Conservation (phyloP, 371 early-diverging fungal genomes). For the Syncephalastrum racemosum region DNA sequence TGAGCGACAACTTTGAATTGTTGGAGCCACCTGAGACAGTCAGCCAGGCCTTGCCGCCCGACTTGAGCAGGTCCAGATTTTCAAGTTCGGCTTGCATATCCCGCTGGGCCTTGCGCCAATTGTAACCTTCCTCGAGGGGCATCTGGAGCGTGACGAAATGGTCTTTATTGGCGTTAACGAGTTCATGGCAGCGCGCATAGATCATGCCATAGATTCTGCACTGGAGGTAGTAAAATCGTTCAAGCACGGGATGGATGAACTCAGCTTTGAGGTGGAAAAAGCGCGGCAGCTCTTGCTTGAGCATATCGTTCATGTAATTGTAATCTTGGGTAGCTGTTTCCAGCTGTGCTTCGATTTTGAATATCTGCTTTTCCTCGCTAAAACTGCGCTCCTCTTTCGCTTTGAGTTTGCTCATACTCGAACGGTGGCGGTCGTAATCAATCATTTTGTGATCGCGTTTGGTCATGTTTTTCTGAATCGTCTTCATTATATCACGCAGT, state of each 20-base stretch:
- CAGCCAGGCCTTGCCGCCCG: conserved; percentile 47
- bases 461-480: conserved; percentile 69
- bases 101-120: conserved; percentile 31
- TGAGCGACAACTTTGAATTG: conserved; percentile 36
- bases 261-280: conserved; percentile 57
- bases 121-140: conserved; percentile 33
- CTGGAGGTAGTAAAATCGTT: conserved; percentile 70
- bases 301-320: conserved; percentile 63
- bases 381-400: conserved; percentile 66
- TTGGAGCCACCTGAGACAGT: conserved; percentile 34
- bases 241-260: conserved; percentile 77
- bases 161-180: conserved; percentile 39
- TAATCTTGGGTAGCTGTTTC: conserved; percentile 78
- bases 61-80: conserved; percentile 36
- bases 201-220: conserved; percentile 61
- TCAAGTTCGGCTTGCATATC: conserved; percentile 36
- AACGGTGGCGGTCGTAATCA: conserved; percentile 81
- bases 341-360: conserved; percentile 56
- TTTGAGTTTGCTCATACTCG: conserved; percentile 62
- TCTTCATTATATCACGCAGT: conserved; percentile 63
- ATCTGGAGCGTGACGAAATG: conserved; percentile 40
- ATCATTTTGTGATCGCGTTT: conserved; percentile 82
- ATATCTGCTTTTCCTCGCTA: conserved; percentile 73
- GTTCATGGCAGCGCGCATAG: conserved; percentile 53
- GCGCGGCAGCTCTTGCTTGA: conserved; percentile 69